Percentiles rank a stretch among this genome's conserved stretches.
phyloP scores from a whole-genome alignment of 495 filamentous ascomycete species.

The Diplogelasinospora grovesii region DNA sequence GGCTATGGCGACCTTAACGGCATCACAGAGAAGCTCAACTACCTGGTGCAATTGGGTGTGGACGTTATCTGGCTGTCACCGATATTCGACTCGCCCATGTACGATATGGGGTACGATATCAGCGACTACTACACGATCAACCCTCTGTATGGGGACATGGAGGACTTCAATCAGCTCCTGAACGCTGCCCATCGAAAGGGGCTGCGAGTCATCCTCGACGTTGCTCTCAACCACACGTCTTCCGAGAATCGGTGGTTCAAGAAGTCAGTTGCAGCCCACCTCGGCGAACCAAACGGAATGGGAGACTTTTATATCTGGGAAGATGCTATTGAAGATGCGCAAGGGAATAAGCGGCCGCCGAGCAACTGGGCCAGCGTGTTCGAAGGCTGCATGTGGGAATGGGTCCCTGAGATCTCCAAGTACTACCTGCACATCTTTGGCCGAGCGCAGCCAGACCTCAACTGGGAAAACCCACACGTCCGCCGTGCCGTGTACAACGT shows the following conservation, averaged over 20 bases:
- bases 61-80: conserved; percentile 62
- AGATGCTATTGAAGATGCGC: not conserved
- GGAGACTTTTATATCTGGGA: conserved; percentile 4
- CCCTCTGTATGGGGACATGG: conserved; percentile 51
- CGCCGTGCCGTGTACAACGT: conserved; percentile 54
- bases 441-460: conserved; percentile 58
- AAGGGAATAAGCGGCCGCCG: not conserved
- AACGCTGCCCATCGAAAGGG: conserved; percentile 45
- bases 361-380: conserved; percentile 2
- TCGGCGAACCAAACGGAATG: not conserved
- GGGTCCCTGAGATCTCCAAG: conserved; percentile 23
- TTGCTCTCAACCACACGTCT: conserved; percentile 62
- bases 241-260: conserved; percentile 59
- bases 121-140: conserved; percentile 55
- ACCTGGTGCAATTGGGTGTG: conserved; percentile 53
- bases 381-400: conserved; percentile 3
- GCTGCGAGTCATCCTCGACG: conserved; percentile 56
- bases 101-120: conserved; percentile 47
- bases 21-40: conserved; percentile 55
- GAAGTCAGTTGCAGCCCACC: conserved; percentile 30
- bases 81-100: conserved; percentile 53
- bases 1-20: conserved; percentile 58
- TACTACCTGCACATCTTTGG: conserved; percentile 64
- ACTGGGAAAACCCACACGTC: conserved; percentile 59
- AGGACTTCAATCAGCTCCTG: conserved; percentile 51